These are phyloP conservation scores for Ustilago trichophora DNA, from an alignment of 1,284 basidiomycete genomes.

Conservation along the genomic window DNA sequence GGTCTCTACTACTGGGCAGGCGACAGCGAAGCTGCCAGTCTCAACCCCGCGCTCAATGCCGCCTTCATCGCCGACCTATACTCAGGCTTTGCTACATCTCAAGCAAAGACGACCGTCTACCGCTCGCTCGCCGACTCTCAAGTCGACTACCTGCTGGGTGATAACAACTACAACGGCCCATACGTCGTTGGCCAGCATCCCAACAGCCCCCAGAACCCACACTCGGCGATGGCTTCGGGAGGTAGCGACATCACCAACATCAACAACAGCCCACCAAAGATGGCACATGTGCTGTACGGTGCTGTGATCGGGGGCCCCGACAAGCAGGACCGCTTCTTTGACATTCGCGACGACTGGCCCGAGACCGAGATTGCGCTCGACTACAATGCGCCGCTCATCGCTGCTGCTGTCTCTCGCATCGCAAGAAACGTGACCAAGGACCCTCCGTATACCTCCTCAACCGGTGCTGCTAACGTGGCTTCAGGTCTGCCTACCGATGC, in stretches of 20 bases:
- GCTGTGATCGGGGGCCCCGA: conserved; percentile 88
- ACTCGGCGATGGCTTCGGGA: conserved; percentile 85
- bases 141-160: conserved; percentile 81
- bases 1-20: conserved; percentile 81
- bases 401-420: conserved; percentile 79
- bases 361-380: conserved; percentile 76
- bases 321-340: conserved; percentile 78
- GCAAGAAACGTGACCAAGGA: conserved; percentile 75
- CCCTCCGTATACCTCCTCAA: conserved; percentile 75
- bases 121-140: conserved; percentile 79
- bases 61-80: conserved; percentile 83
- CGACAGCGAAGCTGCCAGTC: conserved; percentile 79
- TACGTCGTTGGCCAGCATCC: conserved; percentile 86
- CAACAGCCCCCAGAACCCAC: conserved; percentile 87
- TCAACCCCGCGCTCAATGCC: conserved; percentile 86
- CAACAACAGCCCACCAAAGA: conserved; percentile 75
- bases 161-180: conserved; percentile 83
- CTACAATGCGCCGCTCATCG: conserved; percentile 85
- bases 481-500: conserved; percentile 29
- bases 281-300: conserved; percentile 82
- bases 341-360: conserved; percentile 83
- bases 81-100: conserved; percentile 72
- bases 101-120: conserved; percentile 74
- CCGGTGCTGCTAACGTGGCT: conserved; percentile 29
- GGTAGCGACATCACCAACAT: conserved; percentile 75